Percentiles rank a stretch among this genome's conserved stretches.
Evolutionary conservation across 2,329 filamentous ascomycete genomes (phyloP).

Genomic region (Fusarium continuum): DNA sequence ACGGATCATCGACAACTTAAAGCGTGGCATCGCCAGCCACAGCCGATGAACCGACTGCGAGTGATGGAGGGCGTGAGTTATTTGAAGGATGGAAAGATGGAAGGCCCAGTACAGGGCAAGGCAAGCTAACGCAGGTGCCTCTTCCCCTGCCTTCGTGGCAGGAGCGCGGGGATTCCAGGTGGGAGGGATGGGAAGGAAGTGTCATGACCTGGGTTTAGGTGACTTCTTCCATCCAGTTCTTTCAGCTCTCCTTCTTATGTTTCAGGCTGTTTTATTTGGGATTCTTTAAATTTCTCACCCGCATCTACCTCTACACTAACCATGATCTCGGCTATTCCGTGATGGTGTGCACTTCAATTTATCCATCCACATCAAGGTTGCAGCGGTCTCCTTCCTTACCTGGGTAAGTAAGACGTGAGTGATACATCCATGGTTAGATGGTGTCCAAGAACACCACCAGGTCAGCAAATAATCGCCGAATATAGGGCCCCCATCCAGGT

Average conservation of each 20-base stretch:
- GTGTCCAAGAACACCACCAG: background rate
- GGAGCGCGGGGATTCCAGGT: background rate
- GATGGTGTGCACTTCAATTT: constrained; percentile 11
- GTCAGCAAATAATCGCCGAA: constrained; percentile 21
- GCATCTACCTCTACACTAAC: background rate
- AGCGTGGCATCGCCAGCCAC: constrained; percentile 3
- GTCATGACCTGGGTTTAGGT: too few relatives aligned
- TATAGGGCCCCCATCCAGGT: background rate
- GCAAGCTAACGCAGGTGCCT: constrained; percentile 27
- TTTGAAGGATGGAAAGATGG: background rate
- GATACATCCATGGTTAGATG: background rate
- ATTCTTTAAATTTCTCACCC: background rate
- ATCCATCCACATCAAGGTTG: constrained; percentile 9
- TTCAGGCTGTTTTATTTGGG: constrained; percentile 11
- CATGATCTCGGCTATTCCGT: background rate
- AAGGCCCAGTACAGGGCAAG: too few relatives aligned
- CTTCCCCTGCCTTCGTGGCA: constrained; percentile 8
- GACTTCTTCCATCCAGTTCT: background rate
- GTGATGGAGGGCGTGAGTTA: background rate
- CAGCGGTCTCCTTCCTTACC: background rate
- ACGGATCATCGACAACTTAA: background rate
- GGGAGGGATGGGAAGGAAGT: background rate
- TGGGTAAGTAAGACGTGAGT: constrained; percentile 1
- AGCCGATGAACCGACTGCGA: constrained; percentile 6
- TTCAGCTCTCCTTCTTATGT: constrained; percentile 3